Evolutionary conservation across 768 basidiomycete species (phyloP), one percentile per base, ranked within the genome.

Genomic region (Leccinum fibrillosum): DNA sequence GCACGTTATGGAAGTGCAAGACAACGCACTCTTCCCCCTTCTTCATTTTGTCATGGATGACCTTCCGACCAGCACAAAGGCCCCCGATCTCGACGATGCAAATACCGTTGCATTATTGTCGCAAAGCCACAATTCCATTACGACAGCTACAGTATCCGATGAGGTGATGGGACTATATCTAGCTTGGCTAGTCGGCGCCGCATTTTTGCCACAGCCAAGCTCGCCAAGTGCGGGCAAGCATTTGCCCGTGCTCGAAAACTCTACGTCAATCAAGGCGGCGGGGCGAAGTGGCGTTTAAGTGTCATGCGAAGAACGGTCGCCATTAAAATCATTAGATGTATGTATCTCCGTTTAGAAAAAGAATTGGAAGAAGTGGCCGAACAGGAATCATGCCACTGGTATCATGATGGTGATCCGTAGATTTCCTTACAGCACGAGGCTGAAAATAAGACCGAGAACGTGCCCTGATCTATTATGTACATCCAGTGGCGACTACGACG

Each of bases 21-120:
- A 98, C 72, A 98, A 99, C 63, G 97, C 97, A 2, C 80, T 99
- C 47, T 98, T 95, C 83, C 97, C 97, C 3, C 78, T 99, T 10
- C 82, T 99, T 17, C 96, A 99, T 74, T 98, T 98, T 64, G 97
- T 98, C 25, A 78, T 99, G 30, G 97, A 98, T 70, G 97, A 99
- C 73, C 80, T 99, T 19, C 97, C 97, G 5, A 97, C 95, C 25
- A 93, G 90, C 68, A 98, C 96, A 25, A 97, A 95, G 73, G 86
- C 94, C 1, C 92, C 97, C 2, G 88, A 90, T 61, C 77, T 98
- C 51, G 91, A 96, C 68, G 92, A 97, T 69, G 70, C 80, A 21
- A 97, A 96, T 70, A 95, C 93, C 17, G 74, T 73, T n/a, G 77
- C 80, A 1, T 42, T 68, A 11, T 69, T 98, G 44, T 72, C 92